Evolutionary conservation across 306 rosid genomes (phyloP), one percentile per base, ranked within the genome.

Genomic region (Gillenia trifoliata): DNA sequence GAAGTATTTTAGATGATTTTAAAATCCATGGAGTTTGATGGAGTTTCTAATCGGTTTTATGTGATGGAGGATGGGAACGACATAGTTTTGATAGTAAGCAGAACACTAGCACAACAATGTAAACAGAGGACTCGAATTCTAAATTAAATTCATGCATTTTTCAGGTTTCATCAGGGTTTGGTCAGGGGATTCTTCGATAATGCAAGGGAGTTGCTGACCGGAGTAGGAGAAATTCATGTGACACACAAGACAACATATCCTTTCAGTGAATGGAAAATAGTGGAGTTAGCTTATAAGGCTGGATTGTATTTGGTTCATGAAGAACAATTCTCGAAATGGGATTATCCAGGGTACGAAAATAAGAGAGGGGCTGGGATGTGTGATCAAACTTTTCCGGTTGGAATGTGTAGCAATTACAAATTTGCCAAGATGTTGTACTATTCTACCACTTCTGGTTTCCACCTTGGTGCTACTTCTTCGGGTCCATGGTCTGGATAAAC

Each of bases 211-310:
- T 50, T 84, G 79, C 25, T 86, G 30, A 16, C 3, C 1, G 6
- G 1, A 20, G 16, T 0, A 2, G 88, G 86, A 1, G 77, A 82
- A 72, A 84, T 88, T 76, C 88, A 88, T 61, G 47, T 88, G 1
- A 84, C 90, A 0, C 89, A 86, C 87, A 86, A 89, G 83, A 81
- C 71, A 3, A 5, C 75, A 0, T 0, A 43, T 30, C 85, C 92
- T 8, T 88, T 20, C 30, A 20, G 36, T 19, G 19, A 54, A 1
- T 83, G 89, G 92, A 20, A 72, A 25, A 79, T 88, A 23, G 54
- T 11, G 73, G 15, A 72, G 66, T 23, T 77, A 29, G 88, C 69
- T 3, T 0, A 30, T 25, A 5, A 45, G 45, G 65, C 3, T 26
- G 67, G 66, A 0, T 72, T 83, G 40, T 0, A 0, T n/a, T 64